Percentiles rank a stretch among this genome's conserved stretches.
These are phyloP conservation scores for Neurospora africana DNA, from an alignment of 495 filamentous ascomycete species.

Conservation along the genomic window DNA sequence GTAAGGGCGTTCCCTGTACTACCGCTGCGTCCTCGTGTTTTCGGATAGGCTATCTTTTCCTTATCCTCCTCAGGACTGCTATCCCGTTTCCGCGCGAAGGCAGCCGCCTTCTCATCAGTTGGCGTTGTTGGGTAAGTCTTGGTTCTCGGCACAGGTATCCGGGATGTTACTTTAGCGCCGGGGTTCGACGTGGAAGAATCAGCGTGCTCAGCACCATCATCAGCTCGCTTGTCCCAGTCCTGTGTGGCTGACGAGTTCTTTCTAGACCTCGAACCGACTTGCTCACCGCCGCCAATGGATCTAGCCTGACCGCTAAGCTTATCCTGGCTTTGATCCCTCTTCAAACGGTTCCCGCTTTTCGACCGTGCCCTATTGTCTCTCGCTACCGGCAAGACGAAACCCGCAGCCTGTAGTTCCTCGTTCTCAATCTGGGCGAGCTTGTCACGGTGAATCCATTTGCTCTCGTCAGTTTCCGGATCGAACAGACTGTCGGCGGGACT, in stretches of 20 bases:
- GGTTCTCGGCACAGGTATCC: conserved; percentile 72
- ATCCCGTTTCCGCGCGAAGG: conserved; percentile 44
- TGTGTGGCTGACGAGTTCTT: conserved; percentile 34
- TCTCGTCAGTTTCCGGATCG: conserved; percentile 39
- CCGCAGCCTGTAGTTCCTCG: conserved; percentile 81
- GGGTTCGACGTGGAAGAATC: conserved; percentile 27
- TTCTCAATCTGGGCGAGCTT: conserved; percentile 91
- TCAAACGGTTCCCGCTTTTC: conserved; percentile 41
- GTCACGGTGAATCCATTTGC: conserved; percentile 89
- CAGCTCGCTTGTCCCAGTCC: conserved; percentile 25
- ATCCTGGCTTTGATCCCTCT: conserved; percentile 30
- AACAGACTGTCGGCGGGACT: conserved; percentile 47
- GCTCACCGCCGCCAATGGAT: conserved; percentile 14
- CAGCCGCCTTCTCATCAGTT: conserved; percentile 27
- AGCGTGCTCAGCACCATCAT: conserved; percentile 65
- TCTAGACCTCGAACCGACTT: conserved; percentile 26
- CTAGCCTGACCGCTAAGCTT: conserved; percentile 17
- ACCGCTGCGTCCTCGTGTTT: conserved; percentile 60
- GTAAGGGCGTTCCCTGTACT: conserved; percentile 52
- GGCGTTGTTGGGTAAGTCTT: conserved; percentile 28
- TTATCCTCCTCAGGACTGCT: conserved; percentile 50
- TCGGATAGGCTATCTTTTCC: conserved; percentile 41
- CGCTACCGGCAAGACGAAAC: conserved; percentile 57
- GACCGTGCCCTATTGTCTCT: conserved; percentile 28
- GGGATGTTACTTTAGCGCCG: conserved; percentile 41